Evolutionary conservation across 2,329 filamentous ascomycete species (phyloP).

Genomic region (Alternaria arborescens): DNA sequence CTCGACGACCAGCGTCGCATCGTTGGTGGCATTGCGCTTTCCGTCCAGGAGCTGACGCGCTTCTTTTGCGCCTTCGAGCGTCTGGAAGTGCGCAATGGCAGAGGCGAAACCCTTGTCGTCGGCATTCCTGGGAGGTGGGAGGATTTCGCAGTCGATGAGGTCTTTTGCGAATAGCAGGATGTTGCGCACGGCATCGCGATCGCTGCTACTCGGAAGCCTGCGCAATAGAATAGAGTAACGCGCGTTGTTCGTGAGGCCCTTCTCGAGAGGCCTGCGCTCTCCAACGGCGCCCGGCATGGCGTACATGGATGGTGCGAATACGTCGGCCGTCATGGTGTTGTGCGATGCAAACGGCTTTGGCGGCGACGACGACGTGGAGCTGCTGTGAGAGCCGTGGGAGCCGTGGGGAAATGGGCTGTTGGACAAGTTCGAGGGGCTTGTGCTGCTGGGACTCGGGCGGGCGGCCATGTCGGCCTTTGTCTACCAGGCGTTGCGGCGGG

Average conservation of each 20-base stretch:
- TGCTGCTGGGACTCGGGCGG: conserved; percentile 54
- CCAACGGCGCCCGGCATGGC: conserved; percentile 51
- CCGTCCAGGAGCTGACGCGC: conserved; percentile 67
- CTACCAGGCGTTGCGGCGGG: conserved; percentile 36
- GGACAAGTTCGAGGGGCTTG: conserved; percentile 52
- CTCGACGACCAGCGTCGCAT: conserved; percentile 67
- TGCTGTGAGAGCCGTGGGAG: conserved; percentile 52
- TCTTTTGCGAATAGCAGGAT: conserved; percentile 73
- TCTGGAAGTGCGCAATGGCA: conserved; percentile 67
- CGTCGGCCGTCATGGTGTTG: conserved; percentile 52
- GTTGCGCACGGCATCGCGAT: conserved; percentile 65
- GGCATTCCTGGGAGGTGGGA: conserved; percentile 59
- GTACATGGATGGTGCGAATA: conserved; percentile 53
- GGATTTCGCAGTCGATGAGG: conserved; percentile 66
- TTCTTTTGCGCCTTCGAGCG: conserved; percentile 65
- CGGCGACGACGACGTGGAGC: conserved; percentile 52
- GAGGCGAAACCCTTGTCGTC: conserved; percentile 66
- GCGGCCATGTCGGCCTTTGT: conserved; percentile 52
- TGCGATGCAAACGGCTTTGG: conserved; percentile 47
- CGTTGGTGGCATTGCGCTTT: conserved; percentile 68
- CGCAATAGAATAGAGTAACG: conserved; percentile 62
- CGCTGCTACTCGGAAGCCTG: conserved; percentile 67
- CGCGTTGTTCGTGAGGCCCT: conserved; percentile 37
- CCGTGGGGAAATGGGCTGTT: conserved; percentile 52
- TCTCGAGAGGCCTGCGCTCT: conserved; percentile 52